Conservation (phyloP, 1,139 yeast species). For the Saccharomyces hybrid region DNA sequence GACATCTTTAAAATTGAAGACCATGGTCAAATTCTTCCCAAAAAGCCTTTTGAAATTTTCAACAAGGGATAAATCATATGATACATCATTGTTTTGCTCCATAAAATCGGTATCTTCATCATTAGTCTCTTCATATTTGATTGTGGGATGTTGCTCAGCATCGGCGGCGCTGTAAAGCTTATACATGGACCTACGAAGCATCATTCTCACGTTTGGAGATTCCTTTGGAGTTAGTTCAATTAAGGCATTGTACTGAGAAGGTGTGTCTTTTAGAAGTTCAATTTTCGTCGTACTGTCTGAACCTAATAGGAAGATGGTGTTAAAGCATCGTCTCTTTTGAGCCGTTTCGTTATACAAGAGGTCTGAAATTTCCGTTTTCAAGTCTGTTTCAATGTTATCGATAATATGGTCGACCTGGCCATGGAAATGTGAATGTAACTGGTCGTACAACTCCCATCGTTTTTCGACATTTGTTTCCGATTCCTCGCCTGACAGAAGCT, state of each 20-base stretch:
- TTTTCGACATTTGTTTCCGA: slow-evolving; percentile 23
- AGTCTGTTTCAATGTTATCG: slow-evolving; percentile 24
- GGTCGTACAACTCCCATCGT: slow-evolving; percentile 35
- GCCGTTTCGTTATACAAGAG: slow-evolving; percentile 12
- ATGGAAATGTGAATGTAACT: slow-evolving; percentile 29
- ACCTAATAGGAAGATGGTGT: slow-evolving; percentile 29
- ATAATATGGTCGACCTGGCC: slow-evolving; percentile 25
- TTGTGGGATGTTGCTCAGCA: slow-evolving; percentile 9
- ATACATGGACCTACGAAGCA: slow-evolving; percentile 31
- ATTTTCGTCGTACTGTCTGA: slow-evolving; percentile 28
- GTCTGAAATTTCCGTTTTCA: slow-evolving; percentile 22
- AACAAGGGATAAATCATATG: slow-evolving; percentile 29
- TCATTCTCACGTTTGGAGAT: slow-evolving; percentile 32
- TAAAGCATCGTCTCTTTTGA: slow-evolving; percentile 16
- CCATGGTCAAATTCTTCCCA: slow-evolving; percentile 23
- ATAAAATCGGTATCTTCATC: slow-evolving; percentile 3
- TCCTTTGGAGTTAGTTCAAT: slow-evolving; percentile 31
- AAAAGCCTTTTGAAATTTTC: slow-evolving; percentile 25
- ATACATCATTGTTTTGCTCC: slow-evolving; percentile 12
- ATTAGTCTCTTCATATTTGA: slow-evolving; percentile 5
- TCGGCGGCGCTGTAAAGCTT: slow-evolving; percentile 25
- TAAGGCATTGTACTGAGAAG: slow-evolving; percentile 14
- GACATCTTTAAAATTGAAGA: slow-evolving; percentile 30
- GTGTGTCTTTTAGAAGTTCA: slow-evolving; percentile 13
- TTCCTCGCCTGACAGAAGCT: slow-evolving; percentile 35